A percentile compares a stretch with the other conserved stretches of the same genome.
These are phyloP conservation scores for Cadophora gregata DNA, from an alignment of 2,329 filamentous ascomycete species.

Conservation along the genomic window DNA sequence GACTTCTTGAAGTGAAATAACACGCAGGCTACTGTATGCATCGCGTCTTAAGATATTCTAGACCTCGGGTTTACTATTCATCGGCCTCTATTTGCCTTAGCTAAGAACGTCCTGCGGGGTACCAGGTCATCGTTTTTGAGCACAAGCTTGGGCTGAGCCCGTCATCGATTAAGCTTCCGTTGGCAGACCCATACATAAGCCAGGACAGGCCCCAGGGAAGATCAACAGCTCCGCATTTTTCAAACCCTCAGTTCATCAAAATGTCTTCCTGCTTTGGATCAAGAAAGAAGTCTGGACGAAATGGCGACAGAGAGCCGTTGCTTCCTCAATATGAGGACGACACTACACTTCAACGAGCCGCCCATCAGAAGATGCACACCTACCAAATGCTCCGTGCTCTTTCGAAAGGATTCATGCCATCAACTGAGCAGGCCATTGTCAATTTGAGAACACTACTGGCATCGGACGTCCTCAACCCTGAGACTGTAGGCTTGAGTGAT, in stretches of 20 bases:
- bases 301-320: slow-evolving; percentile 62
- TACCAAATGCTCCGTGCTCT: slow-evolving; percentile 91
- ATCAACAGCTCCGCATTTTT: neutral
- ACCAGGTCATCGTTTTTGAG: neutral
- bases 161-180: slow-evolving; percentile 34
- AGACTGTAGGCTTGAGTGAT: slow-evolving; percentile 75
- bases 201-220: slow-evolving; percentile 5
- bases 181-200: slow-evolving; percentile 17
- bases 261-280: slow-evolving; percentile 45
- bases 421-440: slow-evolving; percentile 80
- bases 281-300: slow-evolving; percentile 38
- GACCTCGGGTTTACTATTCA: neutral
- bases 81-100: neutral
- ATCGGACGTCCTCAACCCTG: slow-evolving; percentile 78
- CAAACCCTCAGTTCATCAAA: slow-evolving; percentile 20
- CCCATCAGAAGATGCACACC: slow-evolving; percentile 89
- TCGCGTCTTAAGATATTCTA: neutral
- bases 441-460: slow-evolving; percentile 81
- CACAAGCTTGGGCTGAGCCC: slow-evolving; percentile 18
- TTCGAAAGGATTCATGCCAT: slow-evolving; percentile 87
- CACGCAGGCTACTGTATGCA: neutral
- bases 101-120: slow-evolving; percentile 5
- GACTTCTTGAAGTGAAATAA: neutral
- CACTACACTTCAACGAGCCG: slow-evolving; percentile 74
- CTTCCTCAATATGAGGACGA: slow-evolving; percentile 85